Percentiles rank a stretch among this genome's conserved stretches.
Conservation (phyloP, 129 eudicot genomes). For the Pulicaria dysenterica region DNA sequence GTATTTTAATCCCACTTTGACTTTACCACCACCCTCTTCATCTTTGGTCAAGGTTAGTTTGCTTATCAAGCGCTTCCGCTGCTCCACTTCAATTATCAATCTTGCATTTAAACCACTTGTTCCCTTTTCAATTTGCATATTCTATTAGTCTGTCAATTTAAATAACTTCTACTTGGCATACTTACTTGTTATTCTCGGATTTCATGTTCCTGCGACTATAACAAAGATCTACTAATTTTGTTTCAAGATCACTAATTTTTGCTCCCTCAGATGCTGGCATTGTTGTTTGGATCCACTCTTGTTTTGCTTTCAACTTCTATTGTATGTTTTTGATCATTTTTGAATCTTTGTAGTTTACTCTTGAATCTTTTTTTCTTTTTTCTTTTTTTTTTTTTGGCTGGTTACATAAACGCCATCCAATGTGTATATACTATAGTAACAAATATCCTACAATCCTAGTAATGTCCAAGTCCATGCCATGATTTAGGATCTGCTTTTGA, state of each 20-base stretch:
- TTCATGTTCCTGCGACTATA: neutral
- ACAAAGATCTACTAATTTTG: neutral
- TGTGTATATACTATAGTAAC: neutral
- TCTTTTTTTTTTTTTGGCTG: too few relatives aligned
- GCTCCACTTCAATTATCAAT: neutral
- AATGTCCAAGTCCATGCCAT: constrained; percentile 6
- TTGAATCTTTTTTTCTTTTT: neutral
- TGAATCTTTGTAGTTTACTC: neutral
- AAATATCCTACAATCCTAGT: neutral
- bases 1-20: neutral
- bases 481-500: constrained; percentile 3
- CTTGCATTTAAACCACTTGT: neutral
- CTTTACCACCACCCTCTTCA: constrained; percentile 22
- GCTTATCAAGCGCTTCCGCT: neutral
- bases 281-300: constrained; percentile 3
- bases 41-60: constrained; percentile 27
- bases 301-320: constrained; percentile 12
- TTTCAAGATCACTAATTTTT: constrained; percentile 8
- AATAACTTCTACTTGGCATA: neutral
- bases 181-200: neutral
- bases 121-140: neutral
- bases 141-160: neutral
- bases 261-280: neutral
- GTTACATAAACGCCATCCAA: too few relatives aligned
- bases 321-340: neutral